phyloP scores from a whole-genome alignment of 2,329 filamentous ascomycete genomes.

The Anthostomella pinea region DNA sequence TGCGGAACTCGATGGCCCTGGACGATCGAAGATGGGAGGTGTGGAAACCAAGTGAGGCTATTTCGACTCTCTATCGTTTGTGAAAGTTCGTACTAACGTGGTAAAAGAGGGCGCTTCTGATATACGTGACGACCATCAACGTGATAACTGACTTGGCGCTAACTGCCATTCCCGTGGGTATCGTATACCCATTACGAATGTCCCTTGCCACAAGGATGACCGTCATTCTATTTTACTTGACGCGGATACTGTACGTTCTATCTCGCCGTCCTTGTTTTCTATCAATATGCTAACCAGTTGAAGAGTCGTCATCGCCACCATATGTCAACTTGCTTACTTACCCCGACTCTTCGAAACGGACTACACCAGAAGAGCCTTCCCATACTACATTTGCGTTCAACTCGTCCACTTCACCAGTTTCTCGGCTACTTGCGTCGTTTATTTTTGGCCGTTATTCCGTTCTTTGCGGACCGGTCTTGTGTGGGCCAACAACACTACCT shows the following conservation, averaged over 20 bases:
- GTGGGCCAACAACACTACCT: constrained; percentile 11
- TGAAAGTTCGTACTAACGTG: no score
- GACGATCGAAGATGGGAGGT: no score
- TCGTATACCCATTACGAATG: constrained; percentile 18
- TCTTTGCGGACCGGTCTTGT: constrained; percentile 17
- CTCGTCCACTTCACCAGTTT: constrained; percentile 17
- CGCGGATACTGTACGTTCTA: constrained; percentile 15
- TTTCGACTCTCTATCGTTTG: no score
- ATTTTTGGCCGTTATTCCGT: constrained; percentile 21
- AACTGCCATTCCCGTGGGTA: constrained; percentile 13
- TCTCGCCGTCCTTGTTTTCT: not conserved
- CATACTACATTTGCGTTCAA: constrained; percentile 17
- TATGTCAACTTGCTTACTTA: constrained; percentile 17
- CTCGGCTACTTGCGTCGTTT: constrained; percentile 13
- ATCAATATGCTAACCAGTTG: constrained; percentile 7
- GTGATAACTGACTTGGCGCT: constrained; percentile 15
- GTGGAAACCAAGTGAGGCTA: no score
- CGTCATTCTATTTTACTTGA: constrained; percentile 15
- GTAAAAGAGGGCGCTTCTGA: not conserved
- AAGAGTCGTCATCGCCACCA: constrained; percentile 15
- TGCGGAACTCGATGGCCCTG: no score
- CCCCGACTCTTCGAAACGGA: no score
- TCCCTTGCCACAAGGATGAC: constrained; percentile 11
- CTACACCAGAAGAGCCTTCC: no score
- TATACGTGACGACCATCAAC: constrained; percentile 17